Conservation (phyloP, 352 stramenopile genomes). For the Phytophthora macrochlamydospora region DNA sequence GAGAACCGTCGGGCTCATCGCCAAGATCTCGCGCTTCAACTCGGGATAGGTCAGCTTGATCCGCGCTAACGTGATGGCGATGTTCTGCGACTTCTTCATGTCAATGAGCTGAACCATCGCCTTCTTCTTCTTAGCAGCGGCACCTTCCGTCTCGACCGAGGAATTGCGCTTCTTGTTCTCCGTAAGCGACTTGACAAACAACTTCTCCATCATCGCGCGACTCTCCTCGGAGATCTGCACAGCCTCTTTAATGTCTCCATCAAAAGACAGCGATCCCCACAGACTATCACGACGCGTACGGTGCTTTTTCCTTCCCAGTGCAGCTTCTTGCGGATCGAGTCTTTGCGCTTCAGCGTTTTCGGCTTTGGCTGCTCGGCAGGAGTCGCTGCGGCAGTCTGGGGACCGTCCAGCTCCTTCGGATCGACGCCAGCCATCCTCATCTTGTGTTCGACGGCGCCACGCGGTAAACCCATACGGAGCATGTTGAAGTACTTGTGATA, state of each 20-base stretch:
- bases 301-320: slow-evolving; percentile 81
- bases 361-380: slow-evolving; percentile 29
- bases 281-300: slow-evolving; percentile 62
- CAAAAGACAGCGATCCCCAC: slow-evolving; percentile 51
- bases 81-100: slow-evolving; percentile 91
- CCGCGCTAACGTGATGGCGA: slow-evolving; percentile 81
- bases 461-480: slow-evolving; percentile 76
- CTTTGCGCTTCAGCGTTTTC: slow-evolving; percentile 55
- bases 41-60: slow-evolving; percentile 75
- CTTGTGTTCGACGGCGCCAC: slow-evolving; percentile 84
- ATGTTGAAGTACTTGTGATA: slow-evolving; percentile 89
- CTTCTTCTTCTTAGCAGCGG: slow-evolving; percentile 61
- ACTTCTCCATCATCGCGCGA: slow-evolving; percentile 71
- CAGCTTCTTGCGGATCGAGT: slow-evolving; percentile 87
- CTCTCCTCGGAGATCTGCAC: slow-evolving; percentile 77
- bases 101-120: slow-evolving; percentile 81
- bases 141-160: slow-evolving; percentile 25
- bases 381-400: slow-evolving; percentile 26
- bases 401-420: slow-evolving; percentile 69
- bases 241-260: slow-evolving; percentile 40
- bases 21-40: slow-evolving; percentile 75
- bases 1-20: slow-evolving; percentile 77
- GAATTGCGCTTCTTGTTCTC: slow-evolving; percentile 55
- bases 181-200: slow-evolving; percentile 79
- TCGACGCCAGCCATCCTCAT: slow-evolving; percentile 81